Conservation (phyloP, 148 eudicot genomes). For the Vaccinium myrtillus region DNA sequence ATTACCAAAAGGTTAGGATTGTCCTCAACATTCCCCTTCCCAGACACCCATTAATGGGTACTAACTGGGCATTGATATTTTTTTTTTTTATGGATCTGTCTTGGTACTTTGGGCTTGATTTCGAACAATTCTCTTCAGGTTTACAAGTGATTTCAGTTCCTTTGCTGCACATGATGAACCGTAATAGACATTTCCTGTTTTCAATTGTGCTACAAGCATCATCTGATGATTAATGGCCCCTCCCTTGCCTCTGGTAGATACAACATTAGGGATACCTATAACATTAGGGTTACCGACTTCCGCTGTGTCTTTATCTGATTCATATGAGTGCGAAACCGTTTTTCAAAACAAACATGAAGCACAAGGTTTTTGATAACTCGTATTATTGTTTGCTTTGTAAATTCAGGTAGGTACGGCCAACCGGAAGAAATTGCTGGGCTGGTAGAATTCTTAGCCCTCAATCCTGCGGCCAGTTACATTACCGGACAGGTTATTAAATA, state of each 20-base stretch:
- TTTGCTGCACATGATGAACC: background rate
- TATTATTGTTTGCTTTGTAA: background rate
- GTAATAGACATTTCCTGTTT: background rate
- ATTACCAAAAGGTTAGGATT: no score
- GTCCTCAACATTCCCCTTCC: no score
- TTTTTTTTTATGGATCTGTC: background rate
- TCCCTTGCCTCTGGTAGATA: background rate
- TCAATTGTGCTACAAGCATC: background rate
- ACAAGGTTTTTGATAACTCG: background rate
- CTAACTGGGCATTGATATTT: no score
- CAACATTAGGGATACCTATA: background rate
- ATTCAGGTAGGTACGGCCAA: slow-evolving; percentile 62
- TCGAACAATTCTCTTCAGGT: background rate
- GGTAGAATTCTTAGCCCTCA: slow-evolving; percentile 79
- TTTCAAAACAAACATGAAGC: background rate
- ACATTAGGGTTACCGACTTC: background rate
- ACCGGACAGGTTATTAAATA: slow-evolving; percentile 66
- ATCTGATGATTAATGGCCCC: background rate
- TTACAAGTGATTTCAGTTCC: slow-evolving; percentile 1
- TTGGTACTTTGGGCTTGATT: background rate
- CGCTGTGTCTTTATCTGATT: slow-evolving; percentile 2
- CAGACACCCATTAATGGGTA: no score
- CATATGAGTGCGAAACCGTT: background rate
- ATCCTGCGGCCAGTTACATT: slow-evolving; percentile 75
- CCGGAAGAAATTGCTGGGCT: slow-evolving; percentile 85